Base-by-base conservation (phyloP, 768 basidiomycete species). In the Clathrus columnatus region DNA sequence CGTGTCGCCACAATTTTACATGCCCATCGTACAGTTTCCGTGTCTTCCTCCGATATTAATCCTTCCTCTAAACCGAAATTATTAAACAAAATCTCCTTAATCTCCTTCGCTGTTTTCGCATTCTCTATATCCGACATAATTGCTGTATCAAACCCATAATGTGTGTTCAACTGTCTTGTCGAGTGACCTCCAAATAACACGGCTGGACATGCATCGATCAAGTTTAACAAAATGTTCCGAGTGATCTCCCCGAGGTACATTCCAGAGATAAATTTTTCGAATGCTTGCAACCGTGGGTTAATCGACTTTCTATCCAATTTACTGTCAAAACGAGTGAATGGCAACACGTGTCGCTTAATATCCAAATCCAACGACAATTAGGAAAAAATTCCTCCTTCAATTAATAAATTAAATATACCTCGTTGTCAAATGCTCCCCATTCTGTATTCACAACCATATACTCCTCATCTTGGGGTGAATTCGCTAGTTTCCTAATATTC, bases 171-270 rank as follows among this genome's bases (percentile, higher is more conserved):
- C 7, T 66, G 65, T 0, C 71, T 57, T 4, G 90, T 86, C 5
- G 85, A 84, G 61, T 81, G 82, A 7, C 96, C 96, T 50, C 74
- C 71, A 70, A 99, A 96, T 23, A 98, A 75, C 27, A 91, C 64
- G 7, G 87, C 68, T 0, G 88, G 87, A 16, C 80, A 70, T 5
- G 85, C 83, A 61, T 91, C 90, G 60, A 95, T 74, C 60, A 97
- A 73, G 48, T 90, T 79, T 27, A 92, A 75, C 51, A 97, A 75
- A 62, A 95, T 73, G 64, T 89, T 88, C 36, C 96, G 85, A 23
- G 85, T 79, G 59, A 98, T 81, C 71, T 99, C 96, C 55, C 96
- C 96, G 41, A 98, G 81, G 69, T 99, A 99, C 95, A 99, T 97
- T 55, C 96, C 96, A 1, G 92, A 96, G 61, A 99, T 87, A 72